Base-by-base conservation (phyloP, 1,139 yeast genomes). In the Hansenula anomala region DNA sequence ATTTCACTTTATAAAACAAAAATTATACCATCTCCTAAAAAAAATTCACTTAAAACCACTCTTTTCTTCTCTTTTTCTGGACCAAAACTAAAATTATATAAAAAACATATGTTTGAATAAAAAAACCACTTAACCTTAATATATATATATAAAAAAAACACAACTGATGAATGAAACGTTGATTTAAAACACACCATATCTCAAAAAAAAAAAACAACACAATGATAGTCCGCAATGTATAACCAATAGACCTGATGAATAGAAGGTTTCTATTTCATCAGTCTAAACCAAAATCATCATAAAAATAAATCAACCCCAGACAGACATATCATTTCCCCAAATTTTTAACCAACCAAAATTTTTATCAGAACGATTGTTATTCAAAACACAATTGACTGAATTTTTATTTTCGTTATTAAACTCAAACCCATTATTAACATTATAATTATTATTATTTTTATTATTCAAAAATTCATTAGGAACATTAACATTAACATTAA, bases 241-340 rank as follows among this genome's bases (percentile, higher is more conserved):
- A n/a, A n/a, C 6, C 23, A 20, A 20, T 20, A 7, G 23, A 20
- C 23, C 6, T 7, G 6, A 9, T 20, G 9, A 20, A 20, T 6
- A 7, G 6, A 20, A 20, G 23, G 6, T 20, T 6, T 9, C 23
- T 20, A 20, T 20, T 9, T 9, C 9, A 20, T 9, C 13, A 11
- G 11, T 13, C 9, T 8, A 23, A 25, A 25, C 12, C 12, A 25
- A 12, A 25, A 14, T 6, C 27, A 25, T 13, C 12, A 4, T 7
- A 15, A 30, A 34, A 14, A 15, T 22, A 28, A 15, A 3, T 31
- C 28, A 52, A 33, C 50, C 50, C 57, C 57, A 52, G 38, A 52
- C 57, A 14, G 55, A 51, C 57, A 51, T 52, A 37, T 52, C 57
- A 36, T 38, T 50, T 19, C 56, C 55, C 57, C 57, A 52, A 32